A percentile compares a stretch with the other conserved stretches of the same genome.
phyloP scores from a whole-genome alignment of 2,329 filamentous ascomycete species.

The Pseudocercospora cruenta region DNA sequence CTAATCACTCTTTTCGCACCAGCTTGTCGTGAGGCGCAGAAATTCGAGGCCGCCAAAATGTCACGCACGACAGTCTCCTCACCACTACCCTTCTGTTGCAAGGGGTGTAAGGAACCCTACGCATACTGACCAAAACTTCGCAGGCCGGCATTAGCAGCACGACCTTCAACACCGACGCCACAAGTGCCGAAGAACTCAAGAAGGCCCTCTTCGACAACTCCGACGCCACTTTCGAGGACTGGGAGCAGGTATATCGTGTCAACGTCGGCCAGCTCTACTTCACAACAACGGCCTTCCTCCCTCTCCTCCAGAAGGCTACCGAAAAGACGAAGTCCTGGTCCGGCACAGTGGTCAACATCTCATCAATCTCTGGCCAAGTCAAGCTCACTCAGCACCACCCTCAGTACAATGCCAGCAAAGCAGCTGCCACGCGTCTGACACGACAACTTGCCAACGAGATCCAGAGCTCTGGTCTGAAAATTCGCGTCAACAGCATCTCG shows the following conservation, averaged over 20 bases:
- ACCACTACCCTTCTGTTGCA: too few species aligned
- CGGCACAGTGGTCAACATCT: conserved; percentile 52
- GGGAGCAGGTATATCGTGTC: conserved; percentile 50
- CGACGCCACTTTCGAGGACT: conserved; percentile 47
- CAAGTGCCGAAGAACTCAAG: conserved; percentile 47
- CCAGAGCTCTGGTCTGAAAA: conserved; percentile 55
- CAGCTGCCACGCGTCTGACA: conserved; percentile 58
- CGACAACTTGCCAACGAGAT: conserved; percentile 60
- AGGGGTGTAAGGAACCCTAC: too few species aligned
- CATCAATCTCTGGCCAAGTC: conserved; percentile 50
- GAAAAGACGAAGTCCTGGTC: conserved; percentile 48
- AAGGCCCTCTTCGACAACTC: conserved; percentile 51
- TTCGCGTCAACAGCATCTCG: conserved; percentile 61
- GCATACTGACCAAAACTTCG: too few species aligned
- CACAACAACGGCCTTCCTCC: conserved; percentile 52
- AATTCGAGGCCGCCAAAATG: too few species aligned
- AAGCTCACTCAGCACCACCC: conserved; percentile 53
- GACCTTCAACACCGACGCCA: conserved; percentile 44
- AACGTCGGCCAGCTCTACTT: conserved; percentile 55
- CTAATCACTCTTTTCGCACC: too few species aligned
- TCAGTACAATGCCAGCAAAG: conserved; percentile 50
- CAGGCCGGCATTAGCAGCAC: conserved; percentile 44
- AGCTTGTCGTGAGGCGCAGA: too few species aligned
- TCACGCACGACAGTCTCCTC: too few species aligned
- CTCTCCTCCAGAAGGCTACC: conserved; percentile 49